phyloP scores from a whole-genome alignment of 208 protist genomes.

The Wallacemonas sp. region DNA sequence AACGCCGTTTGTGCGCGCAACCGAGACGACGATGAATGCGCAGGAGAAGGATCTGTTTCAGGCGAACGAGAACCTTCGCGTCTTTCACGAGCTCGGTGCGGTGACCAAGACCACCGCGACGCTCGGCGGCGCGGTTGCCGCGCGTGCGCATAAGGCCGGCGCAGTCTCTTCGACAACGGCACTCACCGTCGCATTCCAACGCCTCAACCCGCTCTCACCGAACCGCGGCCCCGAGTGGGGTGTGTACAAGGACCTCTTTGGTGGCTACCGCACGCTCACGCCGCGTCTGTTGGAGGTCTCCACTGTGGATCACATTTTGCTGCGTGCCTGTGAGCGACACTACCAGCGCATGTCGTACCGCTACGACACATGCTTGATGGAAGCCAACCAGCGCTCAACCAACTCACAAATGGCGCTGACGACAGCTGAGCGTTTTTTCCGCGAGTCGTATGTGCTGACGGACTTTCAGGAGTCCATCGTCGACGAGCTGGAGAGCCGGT shows the following conservation, averaged over 20 bases:
- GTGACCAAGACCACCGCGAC: conserved; percentile 20
- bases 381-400: conserved; percentile 55
- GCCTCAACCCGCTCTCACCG: conserved; percentile 80
- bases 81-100: conserved; percentile 63
- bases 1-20: conserved; percentile 17
- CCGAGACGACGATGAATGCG: not conserved
- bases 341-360: conserved; percentile 75
- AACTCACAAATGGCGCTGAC: conserved; percentile 67
- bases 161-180: conserved; percentile 75
- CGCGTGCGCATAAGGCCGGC: conserved; percentile 27
- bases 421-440: conserved; percentile 79
- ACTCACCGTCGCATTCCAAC: conserved; percentile 60
- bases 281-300: conserved; percentile 82
- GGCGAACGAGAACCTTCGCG: conserved; percentile 39
- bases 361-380: conserved; percentile 58
- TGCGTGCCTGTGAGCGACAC: conserved; percentile 72
- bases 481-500: conserved; percentile 83
- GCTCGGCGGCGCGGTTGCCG: not conserved
- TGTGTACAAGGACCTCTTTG: conserved; percentile 76
- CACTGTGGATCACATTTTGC: conserved; percentile 82
- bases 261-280: conserved; percentile 67
- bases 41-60: conserved; percentile 24
- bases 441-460: conserved; percentile 70
- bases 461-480: conserved; percentile 88
- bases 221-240: conserved; percentile 86